Evolutionary conservation across 352 stramenopile species (phyloP), one percentile per base, ranked within the genome.

Genomic region (Phytophthora uliginosa): DNA sequence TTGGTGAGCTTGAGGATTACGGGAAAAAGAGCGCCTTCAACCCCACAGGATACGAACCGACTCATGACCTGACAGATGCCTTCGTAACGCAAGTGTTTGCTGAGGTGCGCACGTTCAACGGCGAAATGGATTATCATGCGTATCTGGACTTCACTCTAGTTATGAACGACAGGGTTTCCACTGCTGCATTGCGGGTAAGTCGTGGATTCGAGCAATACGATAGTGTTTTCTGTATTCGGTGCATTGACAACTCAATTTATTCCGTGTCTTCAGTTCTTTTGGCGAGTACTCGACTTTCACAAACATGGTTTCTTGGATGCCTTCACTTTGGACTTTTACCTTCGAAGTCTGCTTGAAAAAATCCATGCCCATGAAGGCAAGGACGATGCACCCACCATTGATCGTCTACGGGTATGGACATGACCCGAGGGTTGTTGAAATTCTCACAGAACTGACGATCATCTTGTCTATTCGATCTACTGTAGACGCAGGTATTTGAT

Each of bases 11-110:
- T 13, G 17, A 78, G 15, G 69, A 84, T 1, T 93, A 82, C 55
- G 86, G 86, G 22, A 91, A 92, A 68, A 91, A 91, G 74, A 78
- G 79, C 58, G 86, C 86, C 0, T 93, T 93, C 69, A 88, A 91
- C 36, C 77, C 79, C 1, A 77, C 70, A 26, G 70, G 65, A 6
- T 15, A 51, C 15, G 62, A 78, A 45, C 85, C 83, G 1, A 88
- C 80, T 28, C 82, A 93, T 47, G 84, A 92, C 57, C 73, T 92
- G 51, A 93, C 86, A 1, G 54, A 47, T 17, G 81, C 72, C 22
- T 92, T 92, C 33, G 72, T 90, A 20, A 58, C 70, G 3, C 86
- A 89, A 66, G 71, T 93, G 10, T 88, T 92, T 54, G 51, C 73
- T n/a, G 81, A 88, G 55, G 74, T 73, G n/a, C 69, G 63, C 24